Evolutionary conservation across 805 yeast genomes (phyloP).

Genomic region (Cyberlindnera galapagoensis): DNA sequence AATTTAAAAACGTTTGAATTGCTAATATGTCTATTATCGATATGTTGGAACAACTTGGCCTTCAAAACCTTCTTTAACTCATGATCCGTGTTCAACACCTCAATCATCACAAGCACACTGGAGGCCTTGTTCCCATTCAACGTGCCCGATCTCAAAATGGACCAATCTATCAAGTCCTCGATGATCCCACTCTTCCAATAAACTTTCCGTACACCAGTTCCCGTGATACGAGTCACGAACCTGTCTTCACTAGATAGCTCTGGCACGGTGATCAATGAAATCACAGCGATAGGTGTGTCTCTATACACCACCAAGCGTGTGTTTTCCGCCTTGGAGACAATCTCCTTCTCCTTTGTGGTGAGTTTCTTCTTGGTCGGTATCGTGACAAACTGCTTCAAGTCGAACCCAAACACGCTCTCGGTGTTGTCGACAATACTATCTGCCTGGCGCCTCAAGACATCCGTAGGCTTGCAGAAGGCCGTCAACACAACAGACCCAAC

Average conservation of each 20-base stretch:
- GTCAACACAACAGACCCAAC: slow-evolving; percentile 35
- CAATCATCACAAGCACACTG: slow-evolving; percentile 35
- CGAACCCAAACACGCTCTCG: slow-evolving; percentile 40
- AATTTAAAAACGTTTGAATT: slow-evolving; percentile 10
- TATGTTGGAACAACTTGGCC: slow-evolving; percentile 37
- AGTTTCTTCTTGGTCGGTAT: slow-evolving; percentile 19
- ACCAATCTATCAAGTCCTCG: slow-evolving; percentile 58
- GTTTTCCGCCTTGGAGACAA: slow-evolving; percentile 36
- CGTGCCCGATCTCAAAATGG: slow-evolving; percentile 39
- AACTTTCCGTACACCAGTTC: slow-evolving; percentile 61
- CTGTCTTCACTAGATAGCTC: slow-evolving; percentile 34
- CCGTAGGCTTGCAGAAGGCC: slow-evolving; percentile 36
- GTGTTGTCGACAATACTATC: slow-evolving; percentile 32
- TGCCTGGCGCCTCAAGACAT: slow-evolving; percentile 38
- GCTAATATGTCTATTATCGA: slow-evolving; percentile 18
- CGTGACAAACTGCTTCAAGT: slow-evolving; percentile 41
- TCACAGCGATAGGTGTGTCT: slow-evolving; percentile 64
- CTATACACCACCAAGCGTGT: slow-evolving; percentile 56
- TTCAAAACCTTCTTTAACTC: slow-evolving; percentile 31
- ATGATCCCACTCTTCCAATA: slow-evolving; percentile 60
- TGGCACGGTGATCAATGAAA: slow-evolving; percentile 38
- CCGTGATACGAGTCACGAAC: slow-evolving; percentile 47
- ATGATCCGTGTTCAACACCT: slow-evolving; percentile 47
- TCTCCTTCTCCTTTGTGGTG: slow-evolving; percentile 18
- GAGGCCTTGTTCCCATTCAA: slow-evolving; percentile 30